Evolutionary conservation across 75 land plant species (phyloP).

Genomic region (Gnetum montanum): DNA sequence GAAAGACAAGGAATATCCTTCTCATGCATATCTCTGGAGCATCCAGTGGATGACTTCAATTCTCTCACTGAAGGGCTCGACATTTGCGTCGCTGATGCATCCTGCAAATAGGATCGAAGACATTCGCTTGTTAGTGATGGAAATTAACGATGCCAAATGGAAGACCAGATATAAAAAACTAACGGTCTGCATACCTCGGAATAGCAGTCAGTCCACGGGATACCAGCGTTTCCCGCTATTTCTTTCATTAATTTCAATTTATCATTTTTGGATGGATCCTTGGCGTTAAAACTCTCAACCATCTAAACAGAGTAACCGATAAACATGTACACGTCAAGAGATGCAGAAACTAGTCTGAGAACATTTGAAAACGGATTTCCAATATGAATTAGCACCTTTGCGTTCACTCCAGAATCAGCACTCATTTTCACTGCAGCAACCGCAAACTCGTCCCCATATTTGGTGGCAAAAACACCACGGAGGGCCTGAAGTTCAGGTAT

Average conservation of each 20-base stretch:
- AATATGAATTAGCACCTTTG: neutral
- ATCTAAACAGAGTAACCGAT: slow-evolving; percentile 1
- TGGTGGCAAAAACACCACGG: slow-evolving; percentile 13
- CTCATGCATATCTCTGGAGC: neutral
- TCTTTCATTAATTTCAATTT: slow-evolving; percentile 16
- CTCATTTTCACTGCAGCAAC: slow-evolving; percentile 3
- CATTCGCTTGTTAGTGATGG: no score
- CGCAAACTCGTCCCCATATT: slow-evolving; percentile 12
- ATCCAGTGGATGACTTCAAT: neutral
- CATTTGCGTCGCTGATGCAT: neutral
- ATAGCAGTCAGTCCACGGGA: slow-evolving; percentile 8
- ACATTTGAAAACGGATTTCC: neutral
- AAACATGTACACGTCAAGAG: neutral
- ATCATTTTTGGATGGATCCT: neutral
- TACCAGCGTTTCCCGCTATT: slow-evolving; percentile 6
- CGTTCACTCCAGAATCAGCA: slow-evolving; percentile 10
- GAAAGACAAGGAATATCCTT: slow-evolving; percentile 7
- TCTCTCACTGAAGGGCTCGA: neutral
- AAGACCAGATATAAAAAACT: neutral
- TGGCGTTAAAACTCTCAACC: slow-evolving; percentile 3
- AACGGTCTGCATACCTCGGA: neutral
- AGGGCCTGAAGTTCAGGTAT: slow-evolving; percentile 5
- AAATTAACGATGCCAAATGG: no score
- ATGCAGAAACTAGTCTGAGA: neutral
- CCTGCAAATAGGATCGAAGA: slow-evolving; percentile 3